phyloP scores from a whole-genome alignment of 768 basidiomycete species.

The Phaeotremella skinneri region DNA sequence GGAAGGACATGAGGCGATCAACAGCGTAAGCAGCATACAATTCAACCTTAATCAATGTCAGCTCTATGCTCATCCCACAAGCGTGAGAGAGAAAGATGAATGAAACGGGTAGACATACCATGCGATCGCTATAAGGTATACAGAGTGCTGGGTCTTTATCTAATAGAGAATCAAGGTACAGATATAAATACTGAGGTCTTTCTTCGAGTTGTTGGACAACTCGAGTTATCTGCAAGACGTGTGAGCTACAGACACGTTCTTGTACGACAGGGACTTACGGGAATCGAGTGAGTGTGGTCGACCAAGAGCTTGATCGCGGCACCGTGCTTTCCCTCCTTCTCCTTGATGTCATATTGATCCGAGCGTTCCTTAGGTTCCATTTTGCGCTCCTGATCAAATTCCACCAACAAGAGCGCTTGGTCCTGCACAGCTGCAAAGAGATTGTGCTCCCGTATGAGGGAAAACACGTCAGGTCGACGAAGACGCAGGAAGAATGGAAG shows the following conservation, averaged over 20 bases:
- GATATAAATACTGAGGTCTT: constrained; percentile 77
- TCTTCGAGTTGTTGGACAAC: constrained; percentile 82
- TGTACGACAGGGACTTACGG: constrained; percentile 65
- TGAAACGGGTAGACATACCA: constrained; percentile 56
- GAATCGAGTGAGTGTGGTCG: constrained; percentile 92
- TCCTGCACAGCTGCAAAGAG: constrained; percentile 93
- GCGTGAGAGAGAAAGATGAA: no score
- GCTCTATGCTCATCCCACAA: not conserved
- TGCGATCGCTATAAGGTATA: constrained; percentile 76
- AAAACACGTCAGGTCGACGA: constrained; percentile 83
- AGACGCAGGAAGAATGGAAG: constrained; percentile 84
- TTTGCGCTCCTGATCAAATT: constrained; percentile 83
- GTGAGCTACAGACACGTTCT: not conserved
- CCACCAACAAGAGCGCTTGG: constrained; percentile 84
- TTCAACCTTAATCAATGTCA: constrained; percentile 60
- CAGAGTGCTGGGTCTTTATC: constrained; percentile 79
- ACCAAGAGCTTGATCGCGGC: constrained; percentile 83
- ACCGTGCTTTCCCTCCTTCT: constrained; percentile 55
- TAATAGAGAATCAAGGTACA: constrained; percentile 87
- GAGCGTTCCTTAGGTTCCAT: constrained; percentile 28
- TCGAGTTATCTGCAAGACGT: constrained; percentile 63
- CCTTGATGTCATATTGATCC: constrained; percentile 19
- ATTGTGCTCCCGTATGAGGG: constrained; percentile 88
- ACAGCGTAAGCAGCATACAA: constrained; percentile 87
- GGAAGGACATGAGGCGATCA: constrained; percentile 77